A percentile compares a stretch with the other conserved stretches of the same genome.
Evolutionary conservation across 116 monocot genomes (phyloP).

Genomic region (Iris pallida): DNA sequence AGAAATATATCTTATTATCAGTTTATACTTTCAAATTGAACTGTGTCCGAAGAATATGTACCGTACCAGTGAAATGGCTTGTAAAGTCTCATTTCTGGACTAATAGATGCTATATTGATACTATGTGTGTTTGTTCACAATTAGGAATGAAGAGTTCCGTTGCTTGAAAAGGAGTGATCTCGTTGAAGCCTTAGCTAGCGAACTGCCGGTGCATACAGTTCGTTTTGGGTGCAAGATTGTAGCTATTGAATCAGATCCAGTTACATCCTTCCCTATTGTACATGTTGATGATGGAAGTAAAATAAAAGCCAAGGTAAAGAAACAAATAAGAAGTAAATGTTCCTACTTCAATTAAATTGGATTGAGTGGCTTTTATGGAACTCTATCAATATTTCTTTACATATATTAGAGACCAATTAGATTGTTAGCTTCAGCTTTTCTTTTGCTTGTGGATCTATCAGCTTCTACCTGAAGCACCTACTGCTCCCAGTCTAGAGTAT

Average conservation of each 20-base stretch:
- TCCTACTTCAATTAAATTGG: not conserved
- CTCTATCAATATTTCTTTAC: not conserved
- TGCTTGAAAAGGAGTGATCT: constrained; percentile 20
- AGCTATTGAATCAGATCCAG: constrained; percentile 12
- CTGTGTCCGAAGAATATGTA: no score
- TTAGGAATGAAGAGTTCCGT: constrained; percentile 5
- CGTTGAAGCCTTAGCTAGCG: constrained; percentile 6
- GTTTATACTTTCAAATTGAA: no score
- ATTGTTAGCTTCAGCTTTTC: not conserved
- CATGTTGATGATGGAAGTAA: constrained; percentile 9
- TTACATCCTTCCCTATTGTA: constrained; percentile 7
- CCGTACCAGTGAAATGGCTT: no score
- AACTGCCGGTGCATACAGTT: constrained; percentile 3
- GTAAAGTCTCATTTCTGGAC: no score
- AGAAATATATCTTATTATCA: no score
- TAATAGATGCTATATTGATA: no score
- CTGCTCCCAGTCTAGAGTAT: no score
- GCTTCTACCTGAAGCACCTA: no score
- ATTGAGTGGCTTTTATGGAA: not conserved
- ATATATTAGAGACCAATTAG: not conserved
- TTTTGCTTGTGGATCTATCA: no score
- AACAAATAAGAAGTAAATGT: not conserved
- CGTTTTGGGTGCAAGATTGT: constrained; percentile 14
- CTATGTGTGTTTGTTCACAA: no score
- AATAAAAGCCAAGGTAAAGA: constrained; percentile 14